Conservation (phyloP, 2,329 filamentous ascomycete genomes). For the Epichloe sp. region DNA sequence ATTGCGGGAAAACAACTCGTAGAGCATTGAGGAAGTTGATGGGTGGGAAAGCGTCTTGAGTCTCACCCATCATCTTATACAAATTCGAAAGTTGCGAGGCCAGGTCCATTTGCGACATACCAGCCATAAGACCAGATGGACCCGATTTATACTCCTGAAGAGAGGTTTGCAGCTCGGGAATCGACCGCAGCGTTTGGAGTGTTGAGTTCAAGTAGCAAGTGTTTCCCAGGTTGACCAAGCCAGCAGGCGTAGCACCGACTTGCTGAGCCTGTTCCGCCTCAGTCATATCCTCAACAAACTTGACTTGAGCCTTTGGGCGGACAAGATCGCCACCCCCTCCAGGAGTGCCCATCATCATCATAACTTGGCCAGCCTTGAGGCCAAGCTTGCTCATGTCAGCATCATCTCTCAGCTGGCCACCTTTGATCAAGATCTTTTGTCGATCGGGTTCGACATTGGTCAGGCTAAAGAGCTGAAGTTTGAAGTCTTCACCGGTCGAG, state of each 20-base stretch:
- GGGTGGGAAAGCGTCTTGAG: constrained; percentile 76
- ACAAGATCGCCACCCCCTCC: constrained; percentile 48
- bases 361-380: constrained; percentile 71
- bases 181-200: constrained; percentile 75
- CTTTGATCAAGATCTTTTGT: constrained; percentile 92
- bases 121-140: constrained; percentile 28
- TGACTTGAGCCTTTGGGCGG: constrained; percentile 67
- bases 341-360: constrained; percentile 96
- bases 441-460: constrained; percentile 93
- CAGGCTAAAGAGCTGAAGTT: constrained; percentile 87
- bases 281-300: constrained; percentile 95
- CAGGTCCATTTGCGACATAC: constrained; percentile 47
- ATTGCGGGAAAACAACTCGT: constrained; percentile 74
- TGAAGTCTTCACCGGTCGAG: constrained; percentile 83
- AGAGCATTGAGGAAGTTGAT: constrained; percentile 71
- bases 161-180: constrained; percentile 80
- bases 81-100: constrained; percentile 66
- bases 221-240: constrained; percentile 85
- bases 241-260: constrained; percentile 74
- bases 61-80: constrained; percentile 81
- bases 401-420: constrained; percentile 90
- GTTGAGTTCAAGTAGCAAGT: constrained; percentile 98
- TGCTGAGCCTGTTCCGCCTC: constrained; percentile 78
- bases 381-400: constrained; percentile 71
- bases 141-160: constrained; percentile 44